Percentiles rank a stretch among this genome's conserved stretches.
phyloP scores from a whole-genome alignment of 306 rosid species.

The Rubus idaeus region DNA sequence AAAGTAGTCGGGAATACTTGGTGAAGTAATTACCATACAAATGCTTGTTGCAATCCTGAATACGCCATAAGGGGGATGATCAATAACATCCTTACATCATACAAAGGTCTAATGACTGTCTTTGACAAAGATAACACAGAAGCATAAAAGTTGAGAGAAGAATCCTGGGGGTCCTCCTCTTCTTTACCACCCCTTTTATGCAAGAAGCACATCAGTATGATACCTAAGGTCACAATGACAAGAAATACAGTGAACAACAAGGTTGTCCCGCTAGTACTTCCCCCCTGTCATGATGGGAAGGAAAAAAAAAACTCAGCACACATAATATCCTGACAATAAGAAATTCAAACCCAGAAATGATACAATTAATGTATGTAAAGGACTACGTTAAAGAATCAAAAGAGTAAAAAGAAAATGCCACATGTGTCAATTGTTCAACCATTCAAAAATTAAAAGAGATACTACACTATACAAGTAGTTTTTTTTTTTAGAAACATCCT shows the following conservation, averaged over 20 bases:
- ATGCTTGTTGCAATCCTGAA: conserved; percentile 96
- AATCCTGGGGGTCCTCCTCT: conserved; percentile 35
- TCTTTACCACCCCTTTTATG: conserved; percentile 47
- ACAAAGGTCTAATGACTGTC: conserved; percentile 54
- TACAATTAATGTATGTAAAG: neutral
- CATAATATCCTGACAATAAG: neutral
- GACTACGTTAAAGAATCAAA: neutral
- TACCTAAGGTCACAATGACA: conserved; percentile 68
- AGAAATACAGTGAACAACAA: conserved; percentile 76
- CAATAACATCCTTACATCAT: conserved; percentile 70
- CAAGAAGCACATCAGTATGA: conserved; percentile 76
- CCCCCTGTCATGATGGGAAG: conserved; percentile 54
- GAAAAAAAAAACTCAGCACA: conserved; percentile 22
- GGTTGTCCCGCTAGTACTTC: conserved; percentile 59
- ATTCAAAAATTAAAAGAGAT: neutral
- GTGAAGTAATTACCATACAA: conserved; percentile 75
- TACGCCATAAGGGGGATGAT: conserved; percentile 84
- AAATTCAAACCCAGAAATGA: neutral
- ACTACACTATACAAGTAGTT: neutral
- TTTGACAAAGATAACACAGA: conserved; percentile 54
- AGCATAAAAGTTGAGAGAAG: conserved; percentile 38
- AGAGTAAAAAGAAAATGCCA: neutral
- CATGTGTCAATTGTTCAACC: neutral
- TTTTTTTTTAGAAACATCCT: neutral
- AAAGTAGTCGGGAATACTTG: conserved; percentile 29